Base-by-base conservation (phyloP, 2,329 filamentous ascomycete genomes). In the Huntiella savannae region DNA sequence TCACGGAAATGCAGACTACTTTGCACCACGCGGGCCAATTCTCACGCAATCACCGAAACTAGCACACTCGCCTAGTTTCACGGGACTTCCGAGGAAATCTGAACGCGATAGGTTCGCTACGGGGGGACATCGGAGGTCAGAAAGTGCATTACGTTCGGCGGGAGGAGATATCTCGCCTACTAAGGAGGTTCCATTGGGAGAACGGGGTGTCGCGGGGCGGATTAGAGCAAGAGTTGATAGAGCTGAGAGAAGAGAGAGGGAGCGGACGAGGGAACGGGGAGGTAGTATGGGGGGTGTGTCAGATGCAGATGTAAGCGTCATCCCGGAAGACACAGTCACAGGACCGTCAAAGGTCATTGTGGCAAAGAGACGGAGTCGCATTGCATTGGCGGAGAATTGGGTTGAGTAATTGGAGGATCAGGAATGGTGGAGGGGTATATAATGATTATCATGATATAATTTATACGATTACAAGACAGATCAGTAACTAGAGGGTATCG, bases 331-430 rank as follows among this genome's bases (percentile, higher is more conserved):
- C 12, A 5, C 15, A 6, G 40, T 28, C 8, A 13, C 6, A 19
- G 22, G 17, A 42, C 32, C n/a, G 22, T 8, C 7, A 42, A 42
- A 13, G 22, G 47, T 13, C 39, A 46, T 49, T 12, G 33, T 36
- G 11, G 36, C 40, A 6, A 50, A 50, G 45, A 37, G 48, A 12
- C 40, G 48, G 7, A 47, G 45, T 35, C 48, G 48, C 8, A 28
- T 44, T 15, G 36, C 45, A 12, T 28, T 47, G 17, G 33, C 37
- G 15, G 48, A 47, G 15, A 40, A 49, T 15, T 50, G 48, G 44
- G 44, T 16, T 39, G 15, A 33, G 22, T 11, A 10, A 15, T 19
- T 19, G 15, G 7, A 39, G 28, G 12, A 4, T 17, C 1, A 17
- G 17, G 17, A 17, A 17, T 17, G 12, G 13, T 22, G 11, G 34